A percentile compares a stretch with the other conserved stretches of the same genome.
Conservation (phyloP, 2,329 filamentous ascomycete species). For the Fusarium sp. region DNA sequence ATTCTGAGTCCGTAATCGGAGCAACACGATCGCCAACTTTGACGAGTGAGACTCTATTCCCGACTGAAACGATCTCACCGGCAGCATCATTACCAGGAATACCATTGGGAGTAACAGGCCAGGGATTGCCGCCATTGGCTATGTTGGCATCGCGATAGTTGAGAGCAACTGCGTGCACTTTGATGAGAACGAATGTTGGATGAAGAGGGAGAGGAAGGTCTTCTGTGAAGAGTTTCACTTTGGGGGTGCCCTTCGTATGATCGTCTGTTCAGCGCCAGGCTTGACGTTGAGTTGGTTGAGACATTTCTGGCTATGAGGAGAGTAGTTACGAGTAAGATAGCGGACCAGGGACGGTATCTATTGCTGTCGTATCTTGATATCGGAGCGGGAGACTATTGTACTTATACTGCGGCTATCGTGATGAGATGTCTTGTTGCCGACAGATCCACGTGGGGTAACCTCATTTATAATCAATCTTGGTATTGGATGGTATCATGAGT, state of each 20-base stretch:
- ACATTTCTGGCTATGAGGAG: neutral
- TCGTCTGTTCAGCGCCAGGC: constrained; percentile 46
- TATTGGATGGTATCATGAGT: neutral
- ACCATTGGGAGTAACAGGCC: constrained; percentile 50
- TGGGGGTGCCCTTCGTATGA: constrained; percentile 45
- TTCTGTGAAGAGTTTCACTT: constrained; percentile 50
- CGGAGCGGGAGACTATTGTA: neutral
- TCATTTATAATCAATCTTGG: neutral
- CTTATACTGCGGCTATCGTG: neutral
- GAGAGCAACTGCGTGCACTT: constrained; percentile 48
- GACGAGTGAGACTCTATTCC: constrained; percentile 48
- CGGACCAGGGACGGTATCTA: too few relatives aligned
- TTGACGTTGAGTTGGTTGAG: constrained; percentile 28
- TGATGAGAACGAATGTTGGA: constrained; percentile 47
- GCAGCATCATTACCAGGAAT: constrained; percentile 54
- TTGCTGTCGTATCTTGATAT: neutral
- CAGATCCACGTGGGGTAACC: neutral
- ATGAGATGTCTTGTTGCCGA: neutral
- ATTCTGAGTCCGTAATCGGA: constrained; percentile 53
- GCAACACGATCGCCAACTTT: constrained; percentile 50
- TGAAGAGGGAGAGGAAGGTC: constrained; percentile 44
- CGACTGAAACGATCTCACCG: constrained; percentile 53
- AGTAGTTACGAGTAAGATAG: neutral
- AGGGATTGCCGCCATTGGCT: constrained; percentile 53
- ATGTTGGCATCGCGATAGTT: constrained; percentile 53